Evolutionary conservation across 2,329 filamentous ascomycete genomes (phyloP).

Genomic region (Fusarium sp.): DNA sequence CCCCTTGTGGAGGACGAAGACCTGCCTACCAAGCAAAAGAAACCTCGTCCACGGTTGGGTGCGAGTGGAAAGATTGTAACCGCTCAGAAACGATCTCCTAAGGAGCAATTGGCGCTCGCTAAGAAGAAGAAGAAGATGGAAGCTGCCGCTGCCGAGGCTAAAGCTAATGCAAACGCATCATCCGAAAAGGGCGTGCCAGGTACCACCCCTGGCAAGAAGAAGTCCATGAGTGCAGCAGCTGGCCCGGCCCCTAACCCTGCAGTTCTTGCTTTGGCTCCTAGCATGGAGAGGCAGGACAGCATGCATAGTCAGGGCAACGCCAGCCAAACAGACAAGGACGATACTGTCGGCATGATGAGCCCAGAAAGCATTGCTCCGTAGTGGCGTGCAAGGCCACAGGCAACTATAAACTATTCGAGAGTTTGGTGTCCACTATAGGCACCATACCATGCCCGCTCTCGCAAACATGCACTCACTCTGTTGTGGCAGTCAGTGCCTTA

Average conservation of each 20-base stretch:
- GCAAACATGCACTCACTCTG: not conserved
- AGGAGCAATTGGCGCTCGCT: constrained; percentile 83
- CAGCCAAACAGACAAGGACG: constrained; percentile 73
- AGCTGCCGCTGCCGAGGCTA: constrained; percentile 63
- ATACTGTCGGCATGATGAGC: constrained; percentile 81
- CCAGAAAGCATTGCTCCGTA: constrained; percentile 76
- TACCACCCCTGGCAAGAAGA: constrained; percentile 64
- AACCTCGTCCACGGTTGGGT: constrained; percentile 70
- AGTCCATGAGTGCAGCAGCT: constrained; percentile 51
- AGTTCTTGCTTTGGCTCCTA: constrained; percentile 53
- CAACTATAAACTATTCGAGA: not conserved
- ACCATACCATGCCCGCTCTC: not conserved
- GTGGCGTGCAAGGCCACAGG: constrained; percentile 34
- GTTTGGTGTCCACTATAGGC: not conserved
- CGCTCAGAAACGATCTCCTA: constrained; percentile 82
- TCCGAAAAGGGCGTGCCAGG: constrained; percentile 50
- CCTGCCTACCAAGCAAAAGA: constrained; percentile 89
- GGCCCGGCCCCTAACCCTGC: constrained; percentile 52
- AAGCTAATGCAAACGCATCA: constrained; percentile 49
- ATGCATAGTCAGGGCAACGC: constrained; percentile 66
- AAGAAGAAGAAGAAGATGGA: constrained; percentile 89
- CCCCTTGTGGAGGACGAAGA: constrained; percentile 94
- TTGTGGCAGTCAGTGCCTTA: not conserved
- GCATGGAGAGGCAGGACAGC: constrained; percentile 68
- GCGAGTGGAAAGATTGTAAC: constrained; percentile 87